phyloP scores from a whole-genome alignment of 371 early-diverging fungal genomes.

The Mucor lusitanicus region DNA sequence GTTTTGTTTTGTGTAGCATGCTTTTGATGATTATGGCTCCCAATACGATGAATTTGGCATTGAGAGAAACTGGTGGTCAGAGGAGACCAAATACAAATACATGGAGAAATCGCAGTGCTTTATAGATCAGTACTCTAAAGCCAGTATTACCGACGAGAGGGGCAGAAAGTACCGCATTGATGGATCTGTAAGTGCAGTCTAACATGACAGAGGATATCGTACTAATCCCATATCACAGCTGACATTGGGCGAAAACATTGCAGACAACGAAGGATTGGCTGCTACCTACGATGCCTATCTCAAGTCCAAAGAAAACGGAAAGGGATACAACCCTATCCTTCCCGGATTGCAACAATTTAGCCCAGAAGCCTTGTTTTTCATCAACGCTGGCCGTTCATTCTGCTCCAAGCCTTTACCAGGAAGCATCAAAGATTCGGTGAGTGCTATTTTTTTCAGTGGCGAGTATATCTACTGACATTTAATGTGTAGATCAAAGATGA shows the following conservation, averaged over 20 bases:
- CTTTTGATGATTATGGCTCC: slow-evolving; percentile 51
- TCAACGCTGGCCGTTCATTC: slow-evolving; percentile 46
- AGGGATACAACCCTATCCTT: slow-evolving; percentile 23
- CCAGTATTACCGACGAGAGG: slow-evolving; percentile 28
- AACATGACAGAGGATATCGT: neutral
- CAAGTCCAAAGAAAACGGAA: slow-evolving; percentile 27
- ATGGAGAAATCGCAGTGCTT: slow-evolving; percentile 56
- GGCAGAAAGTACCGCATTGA: slow-evolving; percentile 36
- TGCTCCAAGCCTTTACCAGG: slow-evolving; percentile 38
- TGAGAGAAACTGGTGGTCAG: slow-evolving; percentile 66
- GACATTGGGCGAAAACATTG: slow-evolving; percentile 73
- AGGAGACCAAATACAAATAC: slow-evolving; percentile 45
- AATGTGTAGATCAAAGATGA: slow-evolving; percentile 32
- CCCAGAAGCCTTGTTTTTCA: slow-evolving; percentile 48
- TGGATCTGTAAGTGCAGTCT: slow-evolving; percentile 31
- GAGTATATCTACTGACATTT: neutral
- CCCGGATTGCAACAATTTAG: slow-evolving; percentile 30
- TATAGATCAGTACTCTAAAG: slow-evolving; percentile 61
- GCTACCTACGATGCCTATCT: slow-evolving; percentile 46
- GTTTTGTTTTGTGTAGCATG: slow-evolving; percentile 29
- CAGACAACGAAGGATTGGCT: slow-evolving; percentile 74
- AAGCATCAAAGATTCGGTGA: slow-evolving; percentile 20
- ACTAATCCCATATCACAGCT: slow-evolving; percentile 12
- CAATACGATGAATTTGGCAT: slow-evolving; percentile 47
- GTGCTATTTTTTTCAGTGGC: neutral